Evolutionary conservation across 495 filamentous ascomycete species (phyloP), one percentile per base, ranked within the genome.

Genomic region (Penicillium pancosmium): DNA sequence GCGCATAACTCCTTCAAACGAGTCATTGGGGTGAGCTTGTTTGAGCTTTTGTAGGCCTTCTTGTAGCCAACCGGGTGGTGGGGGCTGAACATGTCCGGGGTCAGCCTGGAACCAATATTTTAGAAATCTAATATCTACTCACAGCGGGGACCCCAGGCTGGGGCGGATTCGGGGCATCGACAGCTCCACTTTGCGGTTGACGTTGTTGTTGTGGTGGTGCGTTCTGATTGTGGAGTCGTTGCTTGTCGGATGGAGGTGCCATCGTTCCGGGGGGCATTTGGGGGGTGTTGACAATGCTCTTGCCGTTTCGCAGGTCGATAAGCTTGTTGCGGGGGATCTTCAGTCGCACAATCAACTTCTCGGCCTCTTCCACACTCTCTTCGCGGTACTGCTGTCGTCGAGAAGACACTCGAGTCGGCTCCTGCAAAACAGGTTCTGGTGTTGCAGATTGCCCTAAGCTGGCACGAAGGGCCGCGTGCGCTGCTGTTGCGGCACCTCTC

Each of bases 361-460:
- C 78, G 8, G 79, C 67, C 50, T 86, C 86, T 55, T 90, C 87
- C 48, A 85, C 75, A 53, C 86, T 92, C 57, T 92, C 89, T 71
- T 93, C 91, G 56, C 88, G 81, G 40, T 77, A 80, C 57, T 80
- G 77, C 56, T 83, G 85, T 65, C 87, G 81, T 55, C 88, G 78
- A 21, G 84, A 79, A 13, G 83, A 84, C 27, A 82, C 88, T 61
- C 88, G 76, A 1, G 40, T 46, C 0, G 87, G 87, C 67, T 92
- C 91, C 70, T 90, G 84, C 23, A 88, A 73, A 57, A 77, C 77
- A 27, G 84, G 78, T 70, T 98, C 94, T 1, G 95, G 94, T 0
- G 94, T 97, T 64, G 91, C 90, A 13, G 93, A 97, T 40, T 94
- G 87, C 27, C 88, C 91, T 34, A 95, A 67, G 60, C 89, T 91